Conservation (phyloP, 768 basidiomycete species). For the Clavaria fumosa region DNA sequence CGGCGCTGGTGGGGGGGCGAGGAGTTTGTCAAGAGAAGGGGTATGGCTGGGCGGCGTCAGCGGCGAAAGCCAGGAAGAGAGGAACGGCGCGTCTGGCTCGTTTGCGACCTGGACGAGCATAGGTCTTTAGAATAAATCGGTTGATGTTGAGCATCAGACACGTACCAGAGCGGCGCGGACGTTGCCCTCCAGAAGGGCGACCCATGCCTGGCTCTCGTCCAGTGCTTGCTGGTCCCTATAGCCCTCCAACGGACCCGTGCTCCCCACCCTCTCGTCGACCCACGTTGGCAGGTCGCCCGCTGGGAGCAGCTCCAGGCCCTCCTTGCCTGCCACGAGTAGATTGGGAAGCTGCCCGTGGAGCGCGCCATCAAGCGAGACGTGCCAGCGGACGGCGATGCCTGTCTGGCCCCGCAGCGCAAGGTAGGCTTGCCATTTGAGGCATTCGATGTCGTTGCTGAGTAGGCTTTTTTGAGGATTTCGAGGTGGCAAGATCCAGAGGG, state of each 20-base stretch:
- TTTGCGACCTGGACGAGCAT: constrained; percentile 29
- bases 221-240: constrained; percentile 42
- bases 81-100: constrained; percentile 28
- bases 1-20: constrained; percentile 55
- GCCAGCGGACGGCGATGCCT: constrained; percentile 42
- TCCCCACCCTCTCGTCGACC: constrained; percentile 36
- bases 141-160: constrained; percentile 8
- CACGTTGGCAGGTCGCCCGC: constrained; percentile 58
- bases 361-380: constrained; percentile 55
- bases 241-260: constrained; percentile 40
- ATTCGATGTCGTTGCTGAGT: constrained; percentile 72
- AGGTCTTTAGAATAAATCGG: not conserved
- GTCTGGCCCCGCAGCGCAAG: constrained; percentile 49
- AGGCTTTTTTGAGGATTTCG: constrained; percentile 12
- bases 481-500: constrained; percentile 56
- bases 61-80: constrained; percentile 28
- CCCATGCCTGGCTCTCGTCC: constrained; percentile 74
- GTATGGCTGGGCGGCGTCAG: constrained; percentile 21
- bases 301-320: constrained; percentile 36
- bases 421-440: constrained; percentile 84
- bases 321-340: constrained; percentile 36
- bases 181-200: constrained; percentile 57
- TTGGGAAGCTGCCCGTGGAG: constrained; percentile 56
- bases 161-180: constrained; percentile 65
- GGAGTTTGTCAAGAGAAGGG: constrained; percentile 31